Evolutionary conservation across 2,329 filamentous ascomycete species (phyloP).

Genomic region (Venturia oleaginea): DNA sequence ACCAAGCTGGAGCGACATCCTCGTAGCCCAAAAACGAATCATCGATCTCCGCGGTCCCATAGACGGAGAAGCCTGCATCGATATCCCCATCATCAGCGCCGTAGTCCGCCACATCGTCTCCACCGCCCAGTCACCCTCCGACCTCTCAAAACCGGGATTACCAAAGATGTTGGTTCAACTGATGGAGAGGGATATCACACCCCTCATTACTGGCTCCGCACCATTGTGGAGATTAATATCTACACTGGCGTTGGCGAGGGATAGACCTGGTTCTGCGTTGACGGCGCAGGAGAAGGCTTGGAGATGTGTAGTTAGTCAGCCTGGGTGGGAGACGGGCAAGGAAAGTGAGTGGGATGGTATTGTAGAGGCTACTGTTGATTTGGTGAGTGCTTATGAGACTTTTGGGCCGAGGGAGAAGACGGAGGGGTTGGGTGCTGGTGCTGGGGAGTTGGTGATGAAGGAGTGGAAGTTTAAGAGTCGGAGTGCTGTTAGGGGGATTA

Average conservation of each 20-base stretch:
- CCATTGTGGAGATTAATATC: constrained; percentile 69
- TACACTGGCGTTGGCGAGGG: constrained; percentile 63
- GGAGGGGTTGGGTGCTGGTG: constrained; percentile 41
- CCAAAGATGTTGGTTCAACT: constrained; percentile 59
- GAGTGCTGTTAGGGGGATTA: constrained; percentile 72
- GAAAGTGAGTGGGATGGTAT: constrained; percentile 60
- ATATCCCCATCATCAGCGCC: constrained; percentile 60
- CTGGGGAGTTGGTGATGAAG: constrained; percentile 53
- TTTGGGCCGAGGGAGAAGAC: constrained; percentile 44
- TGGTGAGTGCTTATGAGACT: constrained; percentile 77
- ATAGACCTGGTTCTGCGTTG: constrained; percentile 62
- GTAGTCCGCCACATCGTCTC: constrained; percentile 64
- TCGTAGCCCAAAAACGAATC: constrained; percentile 65
- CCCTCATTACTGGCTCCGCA: constrained; percentile 72
- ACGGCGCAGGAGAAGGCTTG: constrained; percentile 85
- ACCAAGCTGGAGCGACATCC: constrained; percentile 63
- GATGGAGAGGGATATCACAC: constrained; percentile 64
- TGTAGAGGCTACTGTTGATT: constrained; percentile 67
- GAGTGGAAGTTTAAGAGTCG: constrained; percentile 86
- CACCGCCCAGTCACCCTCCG: constrained; percentile 28
- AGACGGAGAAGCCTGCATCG: constrained; percentile 68
- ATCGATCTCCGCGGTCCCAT: constrained; percentile 60
- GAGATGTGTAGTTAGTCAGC: constrained; percentile 57
- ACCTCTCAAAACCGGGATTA: constrained; percentile 37
- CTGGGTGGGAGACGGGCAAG: constrained; percentile 46